Evolutionary conservation across 2,329 filamentous ascomycete species (phyloP), one percentile per base, ranked within the genome.

Genomic region (Fusarium proliferatum): DNA sequence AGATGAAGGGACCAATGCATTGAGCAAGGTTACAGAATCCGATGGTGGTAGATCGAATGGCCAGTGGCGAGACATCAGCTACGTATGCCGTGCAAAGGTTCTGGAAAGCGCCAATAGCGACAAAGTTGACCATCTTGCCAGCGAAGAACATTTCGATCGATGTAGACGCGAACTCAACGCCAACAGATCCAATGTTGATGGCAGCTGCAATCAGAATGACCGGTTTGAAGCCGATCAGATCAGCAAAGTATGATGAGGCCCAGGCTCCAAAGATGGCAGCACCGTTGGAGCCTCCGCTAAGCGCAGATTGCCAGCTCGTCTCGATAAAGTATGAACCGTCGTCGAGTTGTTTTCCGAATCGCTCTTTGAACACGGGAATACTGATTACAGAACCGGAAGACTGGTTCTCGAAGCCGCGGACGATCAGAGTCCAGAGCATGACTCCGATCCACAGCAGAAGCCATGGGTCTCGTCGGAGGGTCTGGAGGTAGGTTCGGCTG

Each of bases 11-110:
- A 0, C 83, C 84, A 3, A 85, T 78, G 15, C 80, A 82, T 39
- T 83, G 83, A 8, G 83, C 78, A 6, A 86, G 74, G 46, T 83
- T 83, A 19, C 80, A 82, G 69, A 83, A 76, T 61, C 82, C 77
- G 75, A 81, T 82, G 69, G 59, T 69, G 11, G 78, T 79, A 33
- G 82, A 82, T 3, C 83, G 80, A 6, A 84, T 80, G 9, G 80
- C 79, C 19, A 84, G 72, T 7, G 83, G 83, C 3, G 82, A 79
- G 33, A 84, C 77, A 61, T 85, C 82, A 34, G 77, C 77, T 21
- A 84, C 78, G 36, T 84, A 84, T 2, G 82, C 80, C 19, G 83
- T 81, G 33, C 81, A 81, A 1, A 83, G 77, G 9, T 82, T 82
- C 42, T 80, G 80, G 23, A 84, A 77, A 0, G 82, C 80, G 30